Evolutionary conservation across 768 basidiomycete species (phyloP).

Genomic region (Clitopilus hobsonii): DNA sequence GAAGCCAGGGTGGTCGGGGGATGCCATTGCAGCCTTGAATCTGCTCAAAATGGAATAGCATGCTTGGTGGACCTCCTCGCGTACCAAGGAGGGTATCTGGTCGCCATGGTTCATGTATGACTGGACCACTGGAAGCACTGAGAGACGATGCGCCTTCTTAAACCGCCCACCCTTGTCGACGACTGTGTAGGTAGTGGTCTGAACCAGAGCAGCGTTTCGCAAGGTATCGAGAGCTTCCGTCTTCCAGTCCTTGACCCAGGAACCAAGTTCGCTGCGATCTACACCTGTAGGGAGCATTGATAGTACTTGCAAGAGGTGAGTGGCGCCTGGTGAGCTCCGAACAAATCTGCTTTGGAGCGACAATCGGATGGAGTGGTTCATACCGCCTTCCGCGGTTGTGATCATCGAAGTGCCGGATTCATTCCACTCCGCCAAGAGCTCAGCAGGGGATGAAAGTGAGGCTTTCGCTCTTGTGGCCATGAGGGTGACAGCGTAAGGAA

Average conservation of each 20-base stretch:
- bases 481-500: constrained; percentile 30
- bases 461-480: constrained; percentile 21
- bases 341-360: constrained; percentile 4
- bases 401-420: not conserved
- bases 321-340: constrained; percentile 2
- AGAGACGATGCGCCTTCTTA: constrained; percentile 2
- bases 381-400: constrained; percentile 1
- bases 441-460: not conserved
- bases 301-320: constrained; percentile 11
- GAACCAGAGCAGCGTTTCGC: constrained; percentile 1
- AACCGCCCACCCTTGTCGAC: constrained; percentile 1
- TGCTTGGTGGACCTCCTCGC: constrained; percentile 6
- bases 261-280: constrained; percentile 2
- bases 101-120: constrained; percentile 11
- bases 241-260: not conserved
- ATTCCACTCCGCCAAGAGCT: constrained; percentile 4
- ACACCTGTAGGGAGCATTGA: constrained; percentile 20
- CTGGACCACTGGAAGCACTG: constrained; percentile 16
- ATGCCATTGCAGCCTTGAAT: constrained; percentile 4
- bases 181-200: constrained; percentile 2
- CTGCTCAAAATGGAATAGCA: constrained; percentile 10
- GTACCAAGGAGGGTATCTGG: constrained; percentile 4
- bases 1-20: constrained; percentile 7
- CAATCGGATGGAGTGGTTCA: constrained; percentile 7
- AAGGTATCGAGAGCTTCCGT: constrained; percentile 4